Percentiles rank a stretch among this genome's conserved stretches.
Evolutionary conservation across 2,329 filamentous ascomycete genomes (phyloP).

Genomic region (Sordariomycetes sp.): DNA sequence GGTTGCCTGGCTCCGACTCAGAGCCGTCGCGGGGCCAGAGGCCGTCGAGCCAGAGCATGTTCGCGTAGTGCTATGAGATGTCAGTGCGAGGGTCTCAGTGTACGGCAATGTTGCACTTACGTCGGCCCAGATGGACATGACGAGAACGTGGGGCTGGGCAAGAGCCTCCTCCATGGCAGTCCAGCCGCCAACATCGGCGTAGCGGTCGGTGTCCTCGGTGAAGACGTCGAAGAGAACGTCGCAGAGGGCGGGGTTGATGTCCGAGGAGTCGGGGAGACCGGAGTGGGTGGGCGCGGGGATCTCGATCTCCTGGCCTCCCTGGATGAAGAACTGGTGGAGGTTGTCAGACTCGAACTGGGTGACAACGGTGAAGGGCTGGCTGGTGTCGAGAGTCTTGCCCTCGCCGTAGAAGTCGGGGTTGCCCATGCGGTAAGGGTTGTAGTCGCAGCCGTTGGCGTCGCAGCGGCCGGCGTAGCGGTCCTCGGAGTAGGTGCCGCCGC

Average conservation of each 20-base stretch:
- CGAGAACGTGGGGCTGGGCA: constrained; percentile 51
- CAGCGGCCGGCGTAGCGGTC: constrained; percentile 48
- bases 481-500: constrained; percentile 37
- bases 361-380: constrained; percentile 47
- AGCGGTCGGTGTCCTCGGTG: constrained; percentile 37
- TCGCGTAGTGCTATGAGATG: constrained; percentile 38
- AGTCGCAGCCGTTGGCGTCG: constrained; percentile 58
- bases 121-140: constrained; percentile 48
- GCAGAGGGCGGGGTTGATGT: constrained; percentile 50
- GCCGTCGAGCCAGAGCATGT: constrained; percentile 64
- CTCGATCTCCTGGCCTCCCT: constrained; percentile 45
- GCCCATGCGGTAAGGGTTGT: constrained; percentile 56
- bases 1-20: constrained; percentile 12
- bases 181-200: constrained; percentile 46
- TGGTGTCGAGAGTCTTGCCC: constrained; percentile 49
- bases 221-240: constrained; percentile 45
- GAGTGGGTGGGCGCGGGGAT: constrained; percentile 37
- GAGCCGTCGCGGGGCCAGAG: constrained; percentile 35
- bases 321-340: constrained; percentile 52
- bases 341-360: constrained; percentile 45
- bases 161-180: constrained; percentile 45
- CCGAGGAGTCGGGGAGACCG: constrained; percentile 50
- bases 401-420: constrained; percentile 51
- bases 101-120: too few relatives aligned
- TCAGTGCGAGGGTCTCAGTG: too few relatives aligned